These are phyloP conservation scores for Brachypodium distachyon DNA, from an alignment of 202 grass and related monocot genomes.

Conservation along the genomic window DNA sequence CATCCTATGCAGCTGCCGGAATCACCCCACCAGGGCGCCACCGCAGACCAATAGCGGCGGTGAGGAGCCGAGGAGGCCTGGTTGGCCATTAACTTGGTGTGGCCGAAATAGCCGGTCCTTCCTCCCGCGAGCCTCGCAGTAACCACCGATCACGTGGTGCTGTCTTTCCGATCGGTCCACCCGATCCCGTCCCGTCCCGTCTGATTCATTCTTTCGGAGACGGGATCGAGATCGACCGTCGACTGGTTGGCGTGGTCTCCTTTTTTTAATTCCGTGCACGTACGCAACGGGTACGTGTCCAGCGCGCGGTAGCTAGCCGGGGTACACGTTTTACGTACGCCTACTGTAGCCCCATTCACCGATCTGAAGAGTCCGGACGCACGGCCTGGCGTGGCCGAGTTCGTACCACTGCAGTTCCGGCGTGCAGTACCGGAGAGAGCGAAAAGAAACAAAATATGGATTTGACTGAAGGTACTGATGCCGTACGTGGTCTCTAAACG, in stretches of 20 bases:
- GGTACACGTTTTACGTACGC: not conserved
- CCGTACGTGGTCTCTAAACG: too few species aligned
- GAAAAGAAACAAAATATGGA: not conserved
- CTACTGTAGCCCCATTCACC: not conserved
- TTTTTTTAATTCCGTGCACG: not conserved
- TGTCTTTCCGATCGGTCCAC: not conserved
- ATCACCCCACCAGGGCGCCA: too few species aligned
- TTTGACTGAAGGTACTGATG: too few species aligned
- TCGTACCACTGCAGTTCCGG: not conserved
- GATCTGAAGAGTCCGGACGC: not conserved
- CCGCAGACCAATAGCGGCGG: too few species aligned
- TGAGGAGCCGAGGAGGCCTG: too few species aligned
- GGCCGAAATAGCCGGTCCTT: not conserved
- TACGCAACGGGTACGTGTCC: not conserved
- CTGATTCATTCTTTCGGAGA: not conserved
- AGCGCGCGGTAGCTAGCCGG: too few species aligned
- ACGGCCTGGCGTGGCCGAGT: not conserved
- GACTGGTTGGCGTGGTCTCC: not conserved
- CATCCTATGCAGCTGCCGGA: not conserved
- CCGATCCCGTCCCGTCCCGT: not conserved
- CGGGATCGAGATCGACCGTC: not conserved
- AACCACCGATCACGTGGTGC: not conserved
- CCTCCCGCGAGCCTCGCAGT: constrained; percentile 15
- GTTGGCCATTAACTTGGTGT: not conserved
- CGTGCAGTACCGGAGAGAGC: not conserved